Base-by-base conservation (phyloP, 306 rosid genomes). In the Myrica gale region DNA sequence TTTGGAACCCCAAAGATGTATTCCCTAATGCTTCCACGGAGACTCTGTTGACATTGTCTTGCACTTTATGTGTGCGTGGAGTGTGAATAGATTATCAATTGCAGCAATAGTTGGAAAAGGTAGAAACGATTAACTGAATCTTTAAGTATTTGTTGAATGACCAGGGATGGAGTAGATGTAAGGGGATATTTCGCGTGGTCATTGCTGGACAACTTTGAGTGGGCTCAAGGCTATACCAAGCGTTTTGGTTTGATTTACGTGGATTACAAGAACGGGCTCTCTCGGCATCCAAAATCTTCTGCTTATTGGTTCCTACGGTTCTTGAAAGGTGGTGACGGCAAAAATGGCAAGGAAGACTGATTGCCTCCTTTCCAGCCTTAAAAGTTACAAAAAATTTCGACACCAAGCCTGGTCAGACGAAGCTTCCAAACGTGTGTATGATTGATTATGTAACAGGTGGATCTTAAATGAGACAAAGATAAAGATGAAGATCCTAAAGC, bases 171-270 rank as follows among this genome's bases (percentile, higher is more conserved):
- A 77, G 95, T 73, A 58, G 87, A 92, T 77, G 95, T 94, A 60
- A 87, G 91, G 80, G 98, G 97, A 73, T 85, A 94, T 86, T 94
- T 94, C 74, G 98, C 96, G 9, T 94, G 98, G 97, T 92, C 98
- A 48, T 83, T 94, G 52, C 41, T 94, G 41, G 98, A 90, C 87
- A 94, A 94, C 90, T 92, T 94, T 54, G 97, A 94, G 82, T 94
- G 98, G 98, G 95, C 93, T 51, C 88, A 90, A 83, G 98, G 98
- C 16, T 94, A 90, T 77, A 90, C 98, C 16, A 94, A 92, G 81
- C 95, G 97, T 54, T 94, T 94, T 57, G 97, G 98, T 58, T 86
- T 94, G 85, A 82, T 94, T 5, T 90, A 85, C 73, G 91, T 94
- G 5, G 96, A 94, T 86, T 94, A 86, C 76, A 90, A 92, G 78